Evolutionary conservation across 768 basidiomycete genomes (phyloP), one percentile per base, ranked within the genome.

Genomic region (Psilocybe subaeruginosa): DNA sequence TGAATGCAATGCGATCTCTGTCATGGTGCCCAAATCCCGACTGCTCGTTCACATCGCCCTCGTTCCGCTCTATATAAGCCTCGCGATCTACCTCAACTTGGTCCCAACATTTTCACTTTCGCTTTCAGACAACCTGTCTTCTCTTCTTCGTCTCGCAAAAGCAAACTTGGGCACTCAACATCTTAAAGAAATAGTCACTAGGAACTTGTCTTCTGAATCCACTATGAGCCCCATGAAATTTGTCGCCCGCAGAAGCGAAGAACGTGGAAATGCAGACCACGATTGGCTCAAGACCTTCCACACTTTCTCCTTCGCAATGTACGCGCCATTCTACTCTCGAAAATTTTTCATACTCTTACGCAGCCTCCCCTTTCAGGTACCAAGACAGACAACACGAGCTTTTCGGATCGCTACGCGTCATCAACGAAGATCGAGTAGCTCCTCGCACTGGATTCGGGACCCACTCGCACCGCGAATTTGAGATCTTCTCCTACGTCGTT

Each of bases 401-500:
- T 1, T 96, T 86, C 64, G 92, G 95, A 1, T 68, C 85, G 14
- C 83, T 98, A 1, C 85, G 95, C 8, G 92, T 98, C 37, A 89
- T 98, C 73, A 97, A 97, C 76, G 95, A 97, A 74, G 93, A 95
- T 67, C 88, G 92, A n/a, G 91, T 96, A 43, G 82, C 81, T 3
- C 76, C 90, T 5, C 68, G 75, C 16, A 88, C 85, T 16, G 97
- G 97, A 0, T 98, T 98, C 64, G 94, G 92, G 2, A 90, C 88
- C 0, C 93, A 95, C 74, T 81, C 83, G 5, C 94, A 96, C 69
- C 81, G 85, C 33, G 90, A 92, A 71, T 93, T 92, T 65, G 95
- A 97, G 69, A 98, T 97, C 63, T 97, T 95, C 77, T 90, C 89
- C 1, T 97, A 97, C 70, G 78, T 96, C 58, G 85, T 97, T 41